These are phyloP conservation scores for Camelina sativa DNA, from an alignment of 345 rosid genomes.

Conservation along the genomic window DNA sequence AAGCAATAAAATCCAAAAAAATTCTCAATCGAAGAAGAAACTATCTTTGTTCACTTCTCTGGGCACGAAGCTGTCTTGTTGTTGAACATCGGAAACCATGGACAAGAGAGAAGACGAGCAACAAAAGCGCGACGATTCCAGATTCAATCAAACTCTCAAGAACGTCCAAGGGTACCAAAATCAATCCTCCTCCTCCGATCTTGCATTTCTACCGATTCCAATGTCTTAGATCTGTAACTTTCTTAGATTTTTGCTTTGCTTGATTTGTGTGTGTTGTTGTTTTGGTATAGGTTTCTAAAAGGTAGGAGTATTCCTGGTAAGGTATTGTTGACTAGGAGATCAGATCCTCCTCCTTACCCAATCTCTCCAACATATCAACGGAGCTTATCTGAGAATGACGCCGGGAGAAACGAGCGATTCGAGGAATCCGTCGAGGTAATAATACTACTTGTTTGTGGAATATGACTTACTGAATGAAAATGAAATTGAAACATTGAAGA, in stretches of 20 bases:
- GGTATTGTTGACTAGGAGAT: constrained; percentile 77
- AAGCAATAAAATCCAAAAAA: constrained; percentile 17
- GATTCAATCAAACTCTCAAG: constrained; percentile 89
- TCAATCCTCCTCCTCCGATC: background rate
- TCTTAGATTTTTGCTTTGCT: too few relatives aligned
- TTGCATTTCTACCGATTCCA: constrained; percentile 19
- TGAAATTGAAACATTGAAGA: constrained; percentile 6
- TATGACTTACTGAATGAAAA: constrained; percentile 5
- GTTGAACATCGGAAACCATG: constrained; percentile 25
- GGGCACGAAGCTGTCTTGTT: background rate
- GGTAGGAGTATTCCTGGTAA: constrained; percentile 95
- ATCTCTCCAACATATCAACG: constrained; percentile 66
- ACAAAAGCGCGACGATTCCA: constrained; percentile 64
- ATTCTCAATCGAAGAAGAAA: constrained; percentile 10
- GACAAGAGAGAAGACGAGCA: constrained; percentile 47
- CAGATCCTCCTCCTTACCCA: constrained; percentile 63
- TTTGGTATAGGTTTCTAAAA: constrained; percentile 65
- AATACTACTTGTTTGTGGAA: background rate
- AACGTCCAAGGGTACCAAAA: constrained; percentile 79
- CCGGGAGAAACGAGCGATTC: constrained; percentile 60
- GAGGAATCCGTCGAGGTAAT: constrained; percentile 59
- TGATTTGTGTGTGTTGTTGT: too few relatives aligned
- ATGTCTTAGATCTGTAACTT: constrained; percentile 19
- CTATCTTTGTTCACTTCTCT: constrained; percentile 3
- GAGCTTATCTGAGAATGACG: constrained; percentile 74